Conservation (phyloP, 2,329 filamentous ascomycete species). For the Phoma sp. region DNA sequence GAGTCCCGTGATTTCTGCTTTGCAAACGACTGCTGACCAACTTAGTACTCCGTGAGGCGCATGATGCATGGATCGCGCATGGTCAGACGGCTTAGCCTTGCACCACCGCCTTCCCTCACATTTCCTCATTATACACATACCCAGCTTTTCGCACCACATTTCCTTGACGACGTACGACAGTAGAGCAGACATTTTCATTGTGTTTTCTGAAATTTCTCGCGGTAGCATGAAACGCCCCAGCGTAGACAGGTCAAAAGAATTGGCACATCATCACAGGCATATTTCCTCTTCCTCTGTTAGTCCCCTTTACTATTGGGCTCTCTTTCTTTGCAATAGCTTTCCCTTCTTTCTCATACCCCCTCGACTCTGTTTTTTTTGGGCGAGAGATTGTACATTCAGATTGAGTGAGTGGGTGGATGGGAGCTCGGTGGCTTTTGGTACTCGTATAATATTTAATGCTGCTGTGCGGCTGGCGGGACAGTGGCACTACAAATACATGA, state of each 20-base stretch:
- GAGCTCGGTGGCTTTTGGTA: background rate
- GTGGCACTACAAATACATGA: background rate
- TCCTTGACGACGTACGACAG: slow-evolving; percentile 17
- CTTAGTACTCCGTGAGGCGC: slow-evolving; percentile 45
- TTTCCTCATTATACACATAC: slow-evolving; percentile 1
- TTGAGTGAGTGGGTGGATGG: too few species aligned
- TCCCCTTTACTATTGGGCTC: background rate
- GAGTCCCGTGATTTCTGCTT: slow-evolving; percentile 12
- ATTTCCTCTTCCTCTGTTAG: background rate
- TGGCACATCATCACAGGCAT: slow-evolving; percentile 10
- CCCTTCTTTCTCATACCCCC: slow-evolving; percentile 14
- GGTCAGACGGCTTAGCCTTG: slow-evolving; percentile 28
- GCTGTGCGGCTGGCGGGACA: slow-evolving; percentile 13
- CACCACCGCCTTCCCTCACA: background rate
- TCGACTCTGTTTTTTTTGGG: background rate
- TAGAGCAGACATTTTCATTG: slow-evolving; percentile 17
- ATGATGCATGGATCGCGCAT: slow-evolving; percentile 46
- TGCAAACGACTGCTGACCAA: slow-evolving; percentile 17
- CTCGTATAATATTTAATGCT: slow-evolving; percentile 42
- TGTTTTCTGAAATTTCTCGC: slow-evolving; percentile 8
- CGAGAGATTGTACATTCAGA: slow-evolving; percentile 14
- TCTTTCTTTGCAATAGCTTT: background rate
- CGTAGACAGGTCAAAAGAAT: slow-evolving; percentile 10
- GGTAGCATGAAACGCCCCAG: slow-evolving; percentile 8
- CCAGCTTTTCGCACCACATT: slow-evolving; percentile 9